phyloP scores from a whole-genome alignment of 345 rosid genomes.

The Linum lewisii region DNA sequence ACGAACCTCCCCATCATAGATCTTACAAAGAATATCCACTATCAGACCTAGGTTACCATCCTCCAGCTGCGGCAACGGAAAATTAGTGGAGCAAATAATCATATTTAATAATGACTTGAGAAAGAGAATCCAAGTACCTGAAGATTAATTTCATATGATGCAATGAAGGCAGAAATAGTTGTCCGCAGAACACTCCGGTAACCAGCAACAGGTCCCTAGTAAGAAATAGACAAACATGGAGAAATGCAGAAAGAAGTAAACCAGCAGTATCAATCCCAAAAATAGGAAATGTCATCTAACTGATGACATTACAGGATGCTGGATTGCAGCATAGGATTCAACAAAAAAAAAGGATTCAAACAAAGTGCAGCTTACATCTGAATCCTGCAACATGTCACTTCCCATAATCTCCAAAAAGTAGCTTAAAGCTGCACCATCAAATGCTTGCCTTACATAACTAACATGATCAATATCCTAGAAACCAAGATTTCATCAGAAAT shows the following conservation, averaged over 20 bases:
- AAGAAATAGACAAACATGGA: slow-evolving; percentile 1
- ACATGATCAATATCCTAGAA: slow-evolving; percentile 79
- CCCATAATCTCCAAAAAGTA: slow-evolving; percentile 66
- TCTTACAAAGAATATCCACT: slow-evolving; percentile 76
- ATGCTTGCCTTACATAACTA: slow-evolving; percentile 79
- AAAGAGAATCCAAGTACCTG: slow-evolving; percentile 39
- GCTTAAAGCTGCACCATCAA: slow-evolving; percentile 66
- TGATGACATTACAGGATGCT: slow-evolving; percentile 7
- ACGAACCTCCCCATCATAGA: slow-evolving; percentile 84
- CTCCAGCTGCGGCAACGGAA: slow-evolving; percentile 48
- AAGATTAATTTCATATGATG: slow-evolving; percentile 79
- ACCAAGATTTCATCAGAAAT: slow-evolving; percentile 3
- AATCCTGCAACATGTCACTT: slow-evolving; percentile 52
- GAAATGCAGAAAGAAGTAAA: background rate
- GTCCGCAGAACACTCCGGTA: slow-evolving; percentile 82
- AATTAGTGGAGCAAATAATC: slow-evolving; percentile 12
- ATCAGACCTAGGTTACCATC: slow-evolving; percentile 59
- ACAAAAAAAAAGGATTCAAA: slow-evolving; percentile 8
- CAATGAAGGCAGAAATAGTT: slow-evolving; percentile 83
- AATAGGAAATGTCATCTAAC: background rate
- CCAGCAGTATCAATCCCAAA: background rate
- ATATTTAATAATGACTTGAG: background rate
- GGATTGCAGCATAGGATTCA: slow-evolving; percentile 1
- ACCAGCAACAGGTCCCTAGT: slow-evolving; percentile 68
- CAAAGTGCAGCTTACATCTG: slow-evolving; percentile 50